Base-by-base conservation (phyloP, 768 basidiomycete species). In the Lanmaoa pseudosensibilis region DNA sequence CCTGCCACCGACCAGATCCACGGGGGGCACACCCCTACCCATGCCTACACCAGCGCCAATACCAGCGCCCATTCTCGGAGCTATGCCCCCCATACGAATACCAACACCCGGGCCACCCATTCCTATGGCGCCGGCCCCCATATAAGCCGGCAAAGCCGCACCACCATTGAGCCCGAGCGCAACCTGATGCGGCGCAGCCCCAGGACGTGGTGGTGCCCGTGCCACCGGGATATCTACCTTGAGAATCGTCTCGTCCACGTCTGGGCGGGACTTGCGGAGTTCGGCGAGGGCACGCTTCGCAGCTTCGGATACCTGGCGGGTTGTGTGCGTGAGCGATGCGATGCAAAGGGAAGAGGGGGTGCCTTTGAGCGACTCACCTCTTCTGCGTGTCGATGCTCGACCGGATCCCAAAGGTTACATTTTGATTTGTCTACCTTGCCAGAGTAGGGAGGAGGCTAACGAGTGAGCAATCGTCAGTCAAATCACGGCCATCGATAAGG, bases 361-460 rank as follows among this genome's bases (percentile, higher is more conserved):
- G 8, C 33, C 19, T 43, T 27, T 1, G 56, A 12, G 27, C 12
- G 32, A 52, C 73, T 25, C 52, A 86, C 90, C 76, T 92, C 89
- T 50, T 83, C 77, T 5, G 76, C 80, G 63, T 89, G 87, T 34
- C 87, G 77, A 50, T 79, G 72, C 50, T 90, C 88, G 1, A 85
- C 79, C 2, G 75, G 60, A 54, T 92, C 90, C 86, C 86, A 92
- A 5, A 92, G 72, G 4, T 73, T 66, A 54, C 90, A 93, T 67
- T 86, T 85, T 0, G 66, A 71, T 12, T 74, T 65, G 60, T 70
- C 75, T 66, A 19, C 11, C 44, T 56, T 54, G 50, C 34, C 40
- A 18, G 37, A 49, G 18, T 65, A 63, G 2, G 67, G 61, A 30
- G 65, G 66, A 19, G 63, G 63, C 72, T 73, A 32, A 34, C 2